phyloP scores from a whole-genome alignment of 768 basidiomycete species.

The Tephrocybe sp. region DNA sequence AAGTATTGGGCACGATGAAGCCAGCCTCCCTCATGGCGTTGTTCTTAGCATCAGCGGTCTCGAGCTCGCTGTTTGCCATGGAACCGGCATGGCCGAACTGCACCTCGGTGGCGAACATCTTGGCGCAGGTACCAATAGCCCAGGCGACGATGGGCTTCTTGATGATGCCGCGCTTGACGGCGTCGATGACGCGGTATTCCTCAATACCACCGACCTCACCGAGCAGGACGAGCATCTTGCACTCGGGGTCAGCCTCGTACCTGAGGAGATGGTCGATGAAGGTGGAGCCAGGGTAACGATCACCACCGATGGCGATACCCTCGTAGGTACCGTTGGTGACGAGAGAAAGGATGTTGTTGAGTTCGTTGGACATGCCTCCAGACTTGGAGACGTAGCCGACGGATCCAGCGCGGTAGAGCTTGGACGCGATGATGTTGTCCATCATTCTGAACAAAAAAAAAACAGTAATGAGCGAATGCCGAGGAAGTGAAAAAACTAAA shows the following conservation, averaged over 20 bases:
- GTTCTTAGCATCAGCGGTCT: slow-evolving; percentile 99
- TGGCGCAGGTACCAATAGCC: slow-evolving; percentile 99
- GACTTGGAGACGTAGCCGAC: slow-evolving; percentile 99
- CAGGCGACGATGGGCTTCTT: slow-evolving; percentile 99
- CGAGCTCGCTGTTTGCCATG: slow-evolving; percentile 96
- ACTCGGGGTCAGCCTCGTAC: slow-evolving; percentile 95
- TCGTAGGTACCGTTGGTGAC: slow-evolving; percentile 98
- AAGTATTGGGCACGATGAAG: slow-evolving; percentile 96
- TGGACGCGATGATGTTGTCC: slow-evolving; percentile 99
- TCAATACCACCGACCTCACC: slow-evolving; percentile 99
- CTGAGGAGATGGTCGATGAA: slow-evolving; percentile 99
- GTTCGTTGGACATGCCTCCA: slow-evolving; percentile 99
- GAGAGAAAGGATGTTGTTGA: slow-evolving; percentile 99
- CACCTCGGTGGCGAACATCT: slow-evolving; percentile 99
- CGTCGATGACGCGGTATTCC: slow-evolving; percentile 98
- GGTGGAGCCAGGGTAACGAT: slow-evolving; percentile 96
- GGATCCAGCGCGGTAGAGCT: slow-evolving; percentile 96
- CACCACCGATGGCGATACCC: slow-evolving; percentile 99
- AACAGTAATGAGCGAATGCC: slow-evolving; percentile 1
- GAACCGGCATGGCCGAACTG: slow-evolving; percentile 99
- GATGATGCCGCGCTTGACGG: slow-evolving; percentile 90
- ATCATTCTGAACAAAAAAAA: slow-evolving; percentile 70
- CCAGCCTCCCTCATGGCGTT: slow-evolving; percentile 90
- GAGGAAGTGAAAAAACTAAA: slow-evolving; percentile 8
- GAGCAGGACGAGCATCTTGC: slow-evolving; percentile 98